phyloP scores from a whole-genome alignment of 257 asterid genomes.

The Leonotis leonurus region DNA sequence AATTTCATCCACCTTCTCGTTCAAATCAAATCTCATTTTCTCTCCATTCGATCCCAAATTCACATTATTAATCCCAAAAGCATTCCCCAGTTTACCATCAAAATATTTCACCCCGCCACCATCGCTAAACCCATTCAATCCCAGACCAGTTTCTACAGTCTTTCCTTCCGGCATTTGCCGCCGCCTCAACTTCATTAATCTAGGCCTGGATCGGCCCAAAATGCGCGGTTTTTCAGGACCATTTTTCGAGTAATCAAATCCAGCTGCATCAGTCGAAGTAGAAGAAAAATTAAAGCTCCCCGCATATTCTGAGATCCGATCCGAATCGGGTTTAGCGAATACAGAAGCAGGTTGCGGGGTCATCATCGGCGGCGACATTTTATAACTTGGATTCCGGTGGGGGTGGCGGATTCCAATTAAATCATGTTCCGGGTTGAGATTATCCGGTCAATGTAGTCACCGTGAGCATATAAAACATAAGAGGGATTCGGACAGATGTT shows the following conservation, averaged over 20 bases:
- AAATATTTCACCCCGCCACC: constrained; percentile 14
- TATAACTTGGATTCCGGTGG: constrained; percentile 6
- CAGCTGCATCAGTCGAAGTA: constrained; percentile 21
- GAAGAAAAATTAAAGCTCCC: constrained; percentile 22
- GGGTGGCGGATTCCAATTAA: constrained; percentile 4
- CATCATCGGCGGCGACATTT: too few species aligned
- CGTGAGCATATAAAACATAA: not conserved
- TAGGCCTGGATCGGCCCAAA: constrained; percentile 44
- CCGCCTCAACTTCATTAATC: constrained; percentile 49
- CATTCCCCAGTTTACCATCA: constrained; percentile 17
- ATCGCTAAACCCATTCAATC: constrained; percentile 29
- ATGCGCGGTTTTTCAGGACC: constrained; percentile 24
- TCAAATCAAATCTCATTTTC: constrained; percentile 10
- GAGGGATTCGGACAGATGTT: not conserved
- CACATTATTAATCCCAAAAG: constrained; percentile 14
- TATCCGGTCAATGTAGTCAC: not conserved
- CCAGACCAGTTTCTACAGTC: constrained; percentile 23
- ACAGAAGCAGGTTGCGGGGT: constrained; percentile 16
- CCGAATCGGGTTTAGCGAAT: constrained; percentile 23
- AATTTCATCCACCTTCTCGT: constrained; percentile 10
- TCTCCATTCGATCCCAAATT: constrained; percentile 14
- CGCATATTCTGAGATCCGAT: constrained; percentile 7
- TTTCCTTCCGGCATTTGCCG: constrained; percentile 25
- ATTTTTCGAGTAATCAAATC: constrained; percentile 22
- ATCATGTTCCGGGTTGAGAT: constrained; percentile 6